A percentile compares a stretch with the other conserved stretches of the same genome.
Conservation (phyloP, 192 early-diverging fungal genomes). For the Coemansia sp. region DNA sequence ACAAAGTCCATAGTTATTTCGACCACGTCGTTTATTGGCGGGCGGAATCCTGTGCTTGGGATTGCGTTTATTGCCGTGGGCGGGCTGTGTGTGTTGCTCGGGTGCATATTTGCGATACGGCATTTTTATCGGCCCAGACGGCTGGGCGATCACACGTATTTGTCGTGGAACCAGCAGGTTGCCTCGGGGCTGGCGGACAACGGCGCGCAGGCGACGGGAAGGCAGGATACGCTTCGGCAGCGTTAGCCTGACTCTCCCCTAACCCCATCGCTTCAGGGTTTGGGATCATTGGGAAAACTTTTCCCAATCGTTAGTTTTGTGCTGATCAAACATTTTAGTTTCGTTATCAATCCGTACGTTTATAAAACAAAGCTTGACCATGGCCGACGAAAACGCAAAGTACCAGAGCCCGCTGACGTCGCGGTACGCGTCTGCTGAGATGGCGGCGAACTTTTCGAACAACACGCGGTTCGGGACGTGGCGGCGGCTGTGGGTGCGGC, state of each 20-base stretch:
- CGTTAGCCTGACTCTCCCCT: background rate
- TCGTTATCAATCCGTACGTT: background rate
- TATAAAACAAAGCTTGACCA: background rate
- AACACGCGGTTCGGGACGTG: slow-evolving; percentile 95
- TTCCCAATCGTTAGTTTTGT: background rate
- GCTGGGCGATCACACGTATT: slow-evolving; percentile 93
- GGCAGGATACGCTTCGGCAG: background rate
- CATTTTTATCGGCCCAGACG: slow-evolving; percentile 95
- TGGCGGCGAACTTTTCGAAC: slow-evolving; percentile 94
- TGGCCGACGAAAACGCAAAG: slow-evolving; percentile 64
- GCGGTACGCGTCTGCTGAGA: slow-evolving; percentile 95
- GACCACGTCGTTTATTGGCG: slow-evolving; percentile 91
- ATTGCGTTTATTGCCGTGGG: slow-evolving; percentile 93
- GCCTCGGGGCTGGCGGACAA: slow-evolving; percentile 45
- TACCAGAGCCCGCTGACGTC: slow-evolving; percentile 96
- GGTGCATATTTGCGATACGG: slow-evolving; percentile 82
- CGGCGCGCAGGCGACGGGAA: slow-evolving; percentile 7
- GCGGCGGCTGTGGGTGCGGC: slow-evolving; percentile 92
- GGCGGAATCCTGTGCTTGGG: slow-evolving; percentile 96
- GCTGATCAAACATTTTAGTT: too few relatives aligned
- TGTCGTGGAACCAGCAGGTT: slow-evolving; percentile 90
- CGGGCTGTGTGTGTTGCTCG: slow-evolving; percentile 83
- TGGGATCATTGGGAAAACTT: background rate
- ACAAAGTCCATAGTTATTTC: slow-evolving; percentile 95
- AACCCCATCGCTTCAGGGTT: background rate